phyloP scores from a whole-genome alignment of 2,329 filamentous ascomycete species.

The Penicillium corylophilum region DNA sequence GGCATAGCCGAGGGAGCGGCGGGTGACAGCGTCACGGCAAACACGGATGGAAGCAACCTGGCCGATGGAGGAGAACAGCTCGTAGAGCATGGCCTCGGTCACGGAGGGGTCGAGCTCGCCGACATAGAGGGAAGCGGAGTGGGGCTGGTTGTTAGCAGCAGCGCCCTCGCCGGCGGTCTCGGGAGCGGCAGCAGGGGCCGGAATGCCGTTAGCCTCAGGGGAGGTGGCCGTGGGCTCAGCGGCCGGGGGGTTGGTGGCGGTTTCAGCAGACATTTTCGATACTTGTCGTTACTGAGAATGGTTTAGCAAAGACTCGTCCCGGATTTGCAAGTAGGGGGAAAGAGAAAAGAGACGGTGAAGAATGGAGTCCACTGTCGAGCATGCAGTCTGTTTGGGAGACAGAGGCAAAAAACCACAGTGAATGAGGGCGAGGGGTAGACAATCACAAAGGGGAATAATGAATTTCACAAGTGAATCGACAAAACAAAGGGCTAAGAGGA shows the following conservation, averaged over 20 bases:
- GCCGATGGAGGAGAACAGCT: constrained; percentile 99
- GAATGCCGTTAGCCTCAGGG: constrained; percentile 55
- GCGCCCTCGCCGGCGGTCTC: constrained; percentile 51
- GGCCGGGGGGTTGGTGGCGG: constrained; percentile 70
- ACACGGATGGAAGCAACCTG: constrained; percentile 99
- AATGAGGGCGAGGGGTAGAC: constrained; percentile 5
- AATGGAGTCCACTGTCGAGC: constrained; percentile 13
- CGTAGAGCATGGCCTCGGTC: constrained; percentile 99
- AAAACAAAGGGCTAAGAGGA: constrained; percentile 16
- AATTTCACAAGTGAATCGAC: constrained; percentile 9
- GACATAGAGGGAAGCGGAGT: constrained; percentile 97
- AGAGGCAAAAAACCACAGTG: background rate
- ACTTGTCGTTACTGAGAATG: constrained; percentile 59
- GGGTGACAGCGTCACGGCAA: constrained; percentile 97
- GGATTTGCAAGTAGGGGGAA: constrained; percentile 2
- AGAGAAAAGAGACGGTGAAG: constrained; percentile 9
- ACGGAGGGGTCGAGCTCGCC: constrained; percentile 97
- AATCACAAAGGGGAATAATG: constrained; percentile 11
- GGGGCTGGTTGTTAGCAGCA: constrained; percentile 72
- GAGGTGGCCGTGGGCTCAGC: constrained; percentile 60
- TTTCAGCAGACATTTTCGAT: constrained; percentile 75
- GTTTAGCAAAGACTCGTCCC: constrained; percentile 14
- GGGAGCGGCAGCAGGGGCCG: constrained; percentile 68
- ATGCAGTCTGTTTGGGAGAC: constrained; percentile 13
- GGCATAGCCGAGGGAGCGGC: constrained; percentile 96